A percentile compares a stretch with the other conserved stretches of the same genome.
Evolutionary conservation across 23 red algal species (phyloP).

Genomic region (Agarophyton chilense): DNA sequence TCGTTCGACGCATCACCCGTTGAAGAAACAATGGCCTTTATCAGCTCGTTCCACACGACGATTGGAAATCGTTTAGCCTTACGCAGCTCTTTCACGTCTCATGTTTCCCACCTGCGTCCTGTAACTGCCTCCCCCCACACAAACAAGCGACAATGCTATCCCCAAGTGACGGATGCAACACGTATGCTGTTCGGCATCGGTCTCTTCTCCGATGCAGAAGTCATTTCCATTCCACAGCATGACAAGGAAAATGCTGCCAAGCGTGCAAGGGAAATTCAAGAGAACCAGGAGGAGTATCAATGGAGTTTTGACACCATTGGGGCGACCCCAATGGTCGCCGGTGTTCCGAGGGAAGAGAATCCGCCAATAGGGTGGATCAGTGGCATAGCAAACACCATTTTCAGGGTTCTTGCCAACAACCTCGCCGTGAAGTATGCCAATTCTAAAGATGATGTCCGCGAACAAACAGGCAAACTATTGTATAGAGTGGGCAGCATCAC

Average conservation of each 20-base stretch:
- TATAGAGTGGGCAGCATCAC: background rate
- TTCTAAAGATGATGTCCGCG: background rate
- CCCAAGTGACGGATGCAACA: background rate
- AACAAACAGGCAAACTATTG: background rate
- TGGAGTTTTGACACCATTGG: background rate
- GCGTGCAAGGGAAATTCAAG: background rate
- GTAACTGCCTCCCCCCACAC: too few relatives aligned
- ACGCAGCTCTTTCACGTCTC: too few relatives aligned
- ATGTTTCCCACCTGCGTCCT: too few relatives aligned
- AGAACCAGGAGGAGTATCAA: conserved; percentile 18
- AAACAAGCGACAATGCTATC: too few relatives aligned
- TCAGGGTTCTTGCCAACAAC: background rate
- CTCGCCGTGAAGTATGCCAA: background rate
- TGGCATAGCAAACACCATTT: conserved; percentile 11
- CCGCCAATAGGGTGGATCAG: conserved; percentile 5
- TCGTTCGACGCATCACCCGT: too few relatives aligned
- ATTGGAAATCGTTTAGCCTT: too few relatives aligned
- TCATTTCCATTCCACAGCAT: background rate
- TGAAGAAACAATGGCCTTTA: too few relatives aligned
- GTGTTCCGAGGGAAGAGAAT: conserved; percentile 1
- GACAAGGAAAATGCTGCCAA: background rate
- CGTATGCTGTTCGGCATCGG: conserved; percentile 1
- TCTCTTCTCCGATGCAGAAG: background rate
- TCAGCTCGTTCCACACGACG: too few relatives aligned
- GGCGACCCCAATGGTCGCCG: background rate